Percentiles rank a stretch among this genome's conserved stretches.
phyloP scores from a whole-genome alignment of 768 basidiomycete species.

The Suillus alpinus region DNA sequence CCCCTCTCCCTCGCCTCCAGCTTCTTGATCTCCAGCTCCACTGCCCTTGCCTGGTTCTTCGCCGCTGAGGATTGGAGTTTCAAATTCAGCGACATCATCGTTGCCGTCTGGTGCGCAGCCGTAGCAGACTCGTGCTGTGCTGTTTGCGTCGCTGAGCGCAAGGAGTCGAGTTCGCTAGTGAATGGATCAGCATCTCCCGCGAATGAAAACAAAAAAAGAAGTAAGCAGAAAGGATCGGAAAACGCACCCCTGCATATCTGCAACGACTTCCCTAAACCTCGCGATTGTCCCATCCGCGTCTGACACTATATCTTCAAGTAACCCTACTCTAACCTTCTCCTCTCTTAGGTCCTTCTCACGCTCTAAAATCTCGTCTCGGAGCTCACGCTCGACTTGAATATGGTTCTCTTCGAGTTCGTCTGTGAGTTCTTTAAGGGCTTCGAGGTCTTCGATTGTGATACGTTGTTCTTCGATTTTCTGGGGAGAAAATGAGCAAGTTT shows the following conservation, averaged over 20 bases:
- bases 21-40: constrained; percentile 85
- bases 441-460: constrained; percentile 92
- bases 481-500: not conserved
- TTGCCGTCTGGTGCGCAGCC: constrained; percentile 84
- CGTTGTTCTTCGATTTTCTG: constrained; percentile 99
- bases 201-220: constrained; percentile 3
- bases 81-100: constrained; percentile 91
- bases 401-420: constrained; percentile 98
- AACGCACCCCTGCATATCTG: constrained; percentile 73
- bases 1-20: constrained; percentile 81
- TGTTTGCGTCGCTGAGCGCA: constrained; percentile 82
- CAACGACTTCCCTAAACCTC: constrained; percentile 91
- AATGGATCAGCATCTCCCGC: not conserved
- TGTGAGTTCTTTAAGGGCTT: constrained; percentile 91
- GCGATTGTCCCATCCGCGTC: constrained; percentile 86
- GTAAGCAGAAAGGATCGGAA: constrained; percentile 6
- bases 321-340: not conserved
- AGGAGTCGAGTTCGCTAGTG: constrained; percentile 77
- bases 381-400: constrained; percentile 84
- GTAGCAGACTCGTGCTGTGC: constrained; percentile 81
- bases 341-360: constrained; percentile 2
- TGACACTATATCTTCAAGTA: constrained; percentile 72
- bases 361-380: constrained; percentile 73
- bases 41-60: constrained; percentile 85
- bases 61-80: constrained; percentile 89